Base-by-base conservation (phyloP, 352 stramenopile species). In the Ochromonadaceae sp. region DNA sequence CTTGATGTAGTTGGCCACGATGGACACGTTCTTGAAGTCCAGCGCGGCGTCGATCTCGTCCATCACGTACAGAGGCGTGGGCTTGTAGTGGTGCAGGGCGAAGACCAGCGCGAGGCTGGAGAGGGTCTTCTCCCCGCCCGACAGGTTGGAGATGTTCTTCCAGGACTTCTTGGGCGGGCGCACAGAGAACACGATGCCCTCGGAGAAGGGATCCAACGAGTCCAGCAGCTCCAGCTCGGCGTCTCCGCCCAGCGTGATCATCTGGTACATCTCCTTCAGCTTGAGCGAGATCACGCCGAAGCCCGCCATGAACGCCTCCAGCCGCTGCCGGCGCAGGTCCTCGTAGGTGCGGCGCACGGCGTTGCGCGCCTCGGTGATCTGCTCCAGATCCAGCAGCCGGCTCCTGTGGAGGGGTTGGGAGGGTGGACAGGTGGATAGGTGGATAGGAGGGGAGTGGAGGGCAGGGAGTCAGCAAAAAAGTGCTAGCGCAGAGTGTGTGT, bases 191-290 rank as follows among this genome's bases (percentile, higher is more conserved):
- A 98, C 92, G 56, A 99, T 93, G 35, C 93, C 95, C 71, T 76
- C 70, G 50, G 57, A 68, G 77, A 99, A 99, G 38, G 95, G 95
- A 77, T 99, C 93, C 43, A 98, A 72, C 4, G 90, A 97, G 71
- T 99, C 92, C 7, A 99, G 91, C 22, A 99, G 86, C 70, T 99
- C 93, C 22, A 99, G 74, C 71, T 99, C 93, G 4, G 95, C 95
- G 75, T 99, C 93, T 35, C 88, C 88, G 32, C 88, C 88, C 10
- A 96, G 77, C 38, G 77, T 87, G 55, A 88, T 85, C 88, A 97
- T 97, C 76, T 98, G 91, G 70, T 98, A 99, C 93, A 99, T 99
- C 70, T 99, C 95, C 79, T 99, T 99, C 22, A 99, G 79, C 72
- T 98, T 98, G 40, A 99, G 80, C 31, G 93, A 98, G 76, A 99